Percentiles rank a stretch among this genome's conserved stretches.
Conservation (phyloP, 140 eudicot genomes). For the Flaveria floridana region DNA sequence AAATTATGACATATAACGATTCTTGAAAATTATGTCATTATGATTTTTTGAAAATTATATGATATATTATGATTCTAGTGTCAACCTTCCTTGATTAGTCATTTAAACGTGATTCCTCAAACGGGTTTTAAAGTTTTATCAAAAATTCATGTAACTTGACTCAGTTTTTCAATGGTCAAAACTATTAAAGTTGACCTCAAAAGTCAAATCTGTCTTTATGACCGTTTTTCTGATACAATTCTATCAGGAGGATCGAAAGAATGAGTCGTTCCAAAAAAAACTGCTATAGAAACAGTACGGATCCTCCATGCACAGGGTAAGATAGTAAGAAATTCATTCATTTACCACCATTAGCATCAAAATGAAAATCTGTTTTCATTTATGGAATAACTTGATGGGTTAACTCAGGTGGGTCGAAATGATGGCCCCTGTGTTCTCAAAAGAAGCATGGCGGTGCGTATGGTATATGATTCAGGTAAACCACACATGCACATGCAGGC, state of each 20-base stretch:
- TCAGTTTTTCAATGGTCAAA: background rate
- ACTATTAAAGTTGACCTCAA: slow-evolving; percentile 9
- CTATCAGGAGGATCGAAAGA: slow-evolving; percentile 52
- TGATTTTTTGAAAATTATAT: no score
- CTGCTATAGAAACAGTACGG: slow-evolving; percentile 59
- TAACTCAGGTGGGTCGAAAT: slow-evolving; percentile 71
- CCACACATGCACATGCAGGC: background rate
- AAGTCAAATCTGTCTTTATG: slow-evolving; percentile 12
- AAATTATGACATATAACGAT: background rate
- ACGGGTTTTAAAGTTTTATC: background rate
- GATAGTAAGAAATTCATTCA: slow-evolving; percentile 12
- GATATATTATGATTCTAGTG: no score
- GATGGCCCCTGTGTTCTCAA: slow-evolving; percentile 95
- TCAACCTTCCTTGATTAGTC: no score
- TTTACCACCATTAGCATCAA: slow-evolving; percentile 15
- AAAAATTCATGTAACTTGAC: background rate
- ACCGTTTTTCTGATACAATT: background rate
- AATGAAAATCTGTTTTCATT: background rate
- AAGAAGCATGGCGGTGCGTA: slow-evolving; percentile 76
- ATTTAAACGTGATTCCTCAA: no score
- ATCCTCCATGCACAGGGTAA: slow-evolving; percentile 79
- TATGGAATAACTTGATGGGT: background rate
- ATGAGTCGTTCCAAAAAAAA: slow-evolving; percentile 51
- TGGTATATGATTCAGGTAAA: slow-evolving; percentile 91
- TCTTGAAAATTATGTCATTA: background rate